Evolutionary conservation across 2,329 filamentous ascomycete species (phyloP).

Genomic region (Blastomyces gilchristii): DNA sequence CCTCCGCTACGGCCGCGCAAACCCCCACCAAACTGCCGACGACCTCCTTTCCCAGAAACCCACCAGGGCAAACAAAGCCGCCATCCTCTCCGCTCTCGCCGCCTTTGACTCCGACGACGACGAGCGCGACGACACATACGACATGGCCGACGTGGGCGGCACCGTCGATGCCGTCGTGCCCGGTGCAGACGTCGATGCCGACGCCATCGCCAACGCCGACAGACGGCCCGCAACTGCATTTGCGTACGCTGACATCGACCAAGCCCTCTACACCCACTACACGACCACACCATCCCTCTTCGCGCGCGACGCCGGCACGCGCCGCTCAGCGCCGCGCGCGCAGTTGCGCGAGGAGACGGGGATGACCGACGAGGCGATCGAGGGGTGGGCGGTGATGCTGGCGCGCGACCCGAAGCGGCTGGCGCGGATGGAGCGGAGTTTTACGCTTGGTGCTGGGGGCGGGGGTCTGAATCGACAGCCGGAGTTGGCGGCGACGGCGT

Average conservation of each 20-base stretch:
- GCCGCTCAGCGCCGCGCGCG: slow-evolving; percentile 52
- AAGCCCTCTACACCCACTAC: slow-evolving; percentile 63
- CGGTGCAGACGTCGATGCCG: slow-evolving; percentile 38
- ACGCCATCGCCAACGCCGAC: slow-evolving; percentile 28
- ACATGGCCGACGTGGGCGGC: slow-evolving; percentile 81
- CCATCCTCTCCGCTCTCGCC: slow-evolving; percentile 78
- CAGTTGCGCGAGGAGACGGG: slow-evolving; percentile 64
- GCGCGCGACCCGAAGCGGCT: slow-evolving; percentile 58
- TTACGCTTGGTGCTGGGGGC: slow-evolving; percentile 51
- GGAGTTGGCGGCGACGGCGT: slow-evolving; percentile 56
- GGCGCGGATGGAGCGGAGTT: slow-evolving; percentile 60
- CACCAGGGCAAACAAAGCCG: slow-evolving; percentile 63
- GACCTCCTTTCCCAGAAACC: slow-evolving; percentile 51
- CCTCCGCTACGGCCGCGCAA: slow-evolving; percentile 66
- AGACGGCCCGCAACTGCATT: slow-evolving; percentile 10
- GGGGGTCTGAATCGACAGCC: slow-evolving; percentile 39
- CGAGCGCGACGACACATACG: slow-evolving; percentile 94
- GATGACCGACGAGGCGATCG: slow-evolving; percentile 88
- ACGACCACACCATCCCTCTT: slow-evolving; percentile 57
- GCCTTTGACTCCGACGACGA: slow-evolving; percentile 91
- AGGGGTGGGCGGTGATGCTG: slow-evolving; percentile 89
- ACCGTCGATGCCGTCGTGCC: slow-evolving; percentile 56
- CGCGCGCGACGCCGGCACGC: slow-evolving; percentile 57
- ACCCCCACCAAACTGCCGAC: slow-evolving; percentile 57
- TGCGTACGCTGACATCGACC: slow-evolving; percentile 41